These are phyloP conservation scores for Parastagonospora avenae DNA, from an alignment of 2,329 filamentous ascomycete species.

Conservation along the genomic window DNA sequence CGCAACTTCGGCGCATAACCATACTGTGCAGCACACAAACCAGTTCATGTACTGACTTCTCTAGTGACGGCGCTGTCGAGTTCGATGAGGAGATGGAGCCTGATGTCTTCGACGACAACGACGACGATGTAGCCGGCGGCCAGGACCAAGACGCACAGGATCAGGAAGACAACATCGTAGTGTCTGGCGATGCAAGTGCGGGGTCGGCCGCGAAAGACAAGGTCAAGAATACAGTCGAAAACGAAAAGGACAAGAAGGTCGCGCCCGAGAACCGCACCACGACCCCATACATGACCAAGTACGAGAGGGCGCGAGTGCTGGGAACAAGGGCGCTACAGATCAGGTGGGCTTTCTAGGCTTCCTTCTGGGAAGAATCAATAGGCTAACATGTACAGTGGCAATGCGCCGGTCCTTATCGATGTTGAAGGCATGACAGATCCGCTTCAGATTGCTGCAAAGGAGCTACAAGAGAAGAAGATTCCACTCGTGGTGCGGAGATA, in stretches of 20 bases:
- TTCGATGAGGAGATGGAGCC: slow-evolving; percentile 68
- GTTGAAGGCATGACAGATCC: slow-evolving; percentile 98
- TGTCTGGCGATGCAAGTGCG: slow-evolving; percentile 59
- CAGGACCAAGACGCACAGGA: slow-evolving; percentile 43
- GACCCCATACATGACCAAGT: slow-evolving; percentile 99
- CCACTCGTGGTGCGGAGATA: slow-evolving; percentile 93
- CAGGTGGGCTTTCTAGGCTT: slow-evolving; percentile 63
- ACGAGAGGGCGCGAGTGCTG: slow-evolving; percentile 90
- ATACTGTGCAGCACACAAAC: not conserved
- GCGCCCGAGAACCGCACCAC: slow-evolving; percentile 85
- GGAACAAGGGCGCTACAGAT: slow-evolving; percentile 95
- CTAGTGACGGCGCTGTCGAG: slow-evolving; percentile 46
- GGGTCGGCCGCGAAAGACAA: slow-evolving; percentile 48
- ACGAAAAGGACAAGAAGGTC: slow-evolving; percentile 80
- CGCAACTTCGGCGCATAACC: slow-evolving; percentile 13
- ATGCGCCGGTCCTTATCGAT: slow-evolving; percentile 94
- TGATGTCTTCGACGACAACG: slow-evolving; percentile 68
- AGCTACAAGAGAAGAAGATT: slow-evolving; percentile 98
- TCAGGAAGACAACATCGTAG: slow-evolving; percentile 50
- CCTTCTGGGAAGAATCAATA: not conserved
- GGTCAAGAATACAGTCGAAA: slow-evolving; percentile 61
- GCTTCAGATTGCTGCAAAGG: slow-evolving; percentile 95
- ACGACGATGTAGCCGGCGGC: slow-evolving; percentile 54
- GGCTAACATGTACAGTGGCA: slow-evolving; percentile 70
- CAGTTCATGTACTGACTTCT: slow-evolving; percentile 16